Base-by-base conservation (phyloP, 805 yeast genomes). In the Teunomyces funiuensis region DNA sequence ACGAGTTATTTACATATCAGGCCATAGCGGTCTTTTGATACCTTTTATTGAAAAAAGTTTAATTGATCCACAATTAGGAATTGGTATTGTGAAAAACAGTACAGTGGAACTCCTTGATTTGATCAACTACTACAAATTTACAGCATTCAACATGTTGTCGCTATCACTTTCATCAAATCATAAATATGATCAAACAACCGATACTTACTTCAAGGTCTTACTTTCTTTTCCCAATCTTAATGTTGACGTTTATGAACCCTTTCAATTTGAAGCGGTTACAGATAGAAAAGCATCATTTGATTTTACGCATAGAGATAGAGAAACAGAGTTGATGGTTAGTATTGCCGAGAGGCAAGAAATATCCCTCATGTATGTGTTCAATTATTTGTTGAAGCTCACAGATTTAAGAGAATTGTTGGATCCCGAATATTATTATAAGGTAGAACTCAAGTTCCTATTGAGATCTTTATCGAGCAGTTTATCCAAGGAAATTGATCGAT, bases 331-430 rank as follows among this genome's bases (percentile, higher is more conserved):
- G 9, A 39, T 44, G 9, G 39, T 47, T 9, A 31, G 36, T 8
- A 25, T 52, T 11, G 22, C 28, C 22, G 53, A 55, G 30, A 50
- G 70, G 40, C 65, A 58, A 37, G 69, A 65, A 43, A 46, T 64
- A 4, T 51, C 69, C 3, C 49, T 64, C 37, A 34, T 63, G 43
- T 65, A 47, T 31, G 38, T 57, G 1, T 37, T 65, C 5, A 62
- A 61, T 37, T 51, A 53, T 41, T 39, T 61, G 14, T 44, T 59
- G 14, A 47, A 50, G 14, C 42, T 57, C 18, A 39, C 43, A 3
- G 51, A 46, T 18, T 34, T 61, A 28, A 44, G 42, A 6, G 52
- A 55, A 27, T 30, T 55, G 1, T 20, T 36, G 14, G 39, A 44
- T 5, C 51, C 54, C 1, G 40, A 52, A 2, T 18, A 40, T 2